Conservation (phyloP, 2,329 filamentous ascomycete genomes). For the Leptographium radiaticola region DNA sequence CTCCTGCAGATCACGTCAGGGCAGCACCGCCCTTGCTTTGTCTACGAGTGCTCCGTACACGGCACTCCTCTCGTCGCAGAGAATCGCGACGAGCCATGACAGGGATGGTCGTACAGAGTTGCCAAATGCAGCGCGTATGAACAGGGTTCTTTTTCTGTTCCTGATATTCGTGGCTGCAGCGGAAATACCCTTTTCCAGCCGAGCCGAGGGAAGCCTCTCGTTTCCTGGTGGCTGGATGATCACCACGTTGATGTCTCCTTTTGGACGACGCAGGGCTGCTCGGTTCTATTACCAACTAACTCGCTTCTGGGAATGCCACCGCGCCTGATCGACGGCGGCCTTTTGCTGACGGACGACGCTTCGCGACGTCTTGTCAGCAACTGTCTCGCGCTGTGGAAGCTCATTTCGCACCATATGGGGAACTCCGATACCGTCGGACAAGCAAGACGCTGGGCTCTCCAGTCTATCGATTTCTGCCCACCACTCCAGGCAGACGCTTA, state of each 20-base stretch:
- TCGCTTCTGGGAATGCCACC: neutral
- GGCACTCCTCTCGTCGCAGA: too few species aligned
- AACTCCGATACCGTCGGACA: slow-evolving; percentile 13
- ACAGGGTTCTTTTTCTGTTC: neutral
- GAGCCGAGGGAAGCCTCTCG: neutral
- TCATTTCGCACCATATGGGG: slow-evolving; percentile 14
- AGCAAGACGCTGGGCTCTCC: neutral
- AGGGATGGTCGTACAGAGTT: neutral
- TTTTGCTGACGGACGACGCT: too few species aligned
- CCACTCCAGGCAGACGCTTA: too few species aligned
- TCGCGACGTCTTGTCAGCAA: too few species aligned
- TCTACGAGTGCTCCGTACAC: too few species aligned
- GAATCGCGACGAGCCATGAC: neutral
- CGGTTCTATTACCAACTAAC: too few species aligned
- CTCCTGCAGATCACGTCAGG: too few species aligned
- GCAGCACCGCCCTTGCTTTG: too few species aligned
- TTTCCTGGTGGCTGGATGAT: neutral
- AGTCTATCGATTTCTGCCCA: neutral
- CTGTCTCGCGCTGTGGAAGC: slow-evolving; percentile 7
- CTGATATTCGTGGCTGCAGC: neutral
- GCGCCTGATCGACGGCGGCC: too few species aligned
- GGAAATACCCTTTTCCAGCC: neutral
- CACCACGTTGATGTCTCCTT: neutral
- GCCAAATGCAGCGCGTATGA: too few species aligned
- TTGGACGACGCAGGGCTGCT: neutral